Evolutionary conservation across 768 basidiomycete species (phyloP).

Genomic region (Pleurotus tuber-regium): DNA sequence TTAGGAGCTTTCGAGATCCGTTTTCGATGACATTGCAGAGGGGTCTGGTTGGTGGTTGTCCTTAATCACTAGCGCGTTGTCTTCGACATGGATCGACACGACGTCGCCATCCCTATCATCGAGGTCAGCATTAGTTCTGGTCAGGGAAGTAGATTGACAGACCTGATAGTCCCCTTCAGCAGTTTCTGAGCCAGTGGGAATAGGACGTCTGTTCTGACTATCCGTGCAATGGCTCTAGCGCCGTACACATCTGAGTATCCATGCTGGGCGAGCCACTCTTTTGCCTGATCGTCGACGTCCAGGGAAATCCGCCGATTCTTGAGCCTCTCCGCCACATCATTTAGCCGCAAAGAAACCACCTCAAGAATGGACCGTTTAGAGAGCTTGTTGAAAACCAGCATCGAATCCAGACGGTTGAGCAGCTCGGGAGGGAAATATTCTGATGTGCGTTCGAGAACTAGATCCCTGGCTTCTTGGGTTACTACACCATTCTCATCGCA

Average conservation of each 20-base stretch:
- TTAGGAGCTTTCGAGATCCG: neutral
- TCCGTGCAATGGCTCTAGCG: constrained; percentile 83
- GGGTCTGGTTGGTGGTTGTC: constrained; percentile 63
- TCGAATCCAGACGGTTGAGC: constrained; percentile 84
- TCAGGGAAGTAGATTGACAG: constrained; percentile 15
- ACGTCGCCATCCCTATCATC: constrained; percentile 60
- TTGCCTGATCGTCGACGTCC: constrained; percentile 62
- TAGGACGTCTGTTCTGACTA: constrained; percentile 78
- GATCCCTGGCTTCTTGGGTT: constrained; percentile 53
- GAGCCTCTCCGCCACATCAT: constrained; percentile 69
- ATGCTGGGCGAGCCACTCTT: constrained; percentile 65
- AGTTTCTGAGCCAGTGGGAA: constrained; percentile 82
- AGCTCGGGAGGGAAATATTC: constrained; percentile 90
- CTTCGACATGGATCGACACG: constrained; percentile 50
- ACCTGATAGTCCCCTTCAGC: constrained; percentile 77
- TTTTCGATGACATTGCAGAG: constrained; percentile 14
- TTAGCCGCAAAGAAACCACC: constrained; percentile 74
- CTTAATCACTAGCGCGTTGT: constrained; percentile 47
- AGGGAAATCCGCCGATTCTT: constrained; percentile 64
- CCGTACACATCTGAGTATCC: constrained; percentile 88
- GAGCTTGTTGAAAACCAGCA: constrained; percentile 90
- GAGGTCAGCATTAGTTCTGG: neutral
- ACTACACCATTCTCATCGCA: constrained; percentile 64
- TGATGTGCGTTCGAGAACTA: constrained; percentile 72
- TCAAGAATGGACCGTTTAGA: constrained; percentile 69